Evolutionary conservation across 441 rosid genomes (phyloP).

Genomic region (Pelargonium cotyledonis): DNA sequence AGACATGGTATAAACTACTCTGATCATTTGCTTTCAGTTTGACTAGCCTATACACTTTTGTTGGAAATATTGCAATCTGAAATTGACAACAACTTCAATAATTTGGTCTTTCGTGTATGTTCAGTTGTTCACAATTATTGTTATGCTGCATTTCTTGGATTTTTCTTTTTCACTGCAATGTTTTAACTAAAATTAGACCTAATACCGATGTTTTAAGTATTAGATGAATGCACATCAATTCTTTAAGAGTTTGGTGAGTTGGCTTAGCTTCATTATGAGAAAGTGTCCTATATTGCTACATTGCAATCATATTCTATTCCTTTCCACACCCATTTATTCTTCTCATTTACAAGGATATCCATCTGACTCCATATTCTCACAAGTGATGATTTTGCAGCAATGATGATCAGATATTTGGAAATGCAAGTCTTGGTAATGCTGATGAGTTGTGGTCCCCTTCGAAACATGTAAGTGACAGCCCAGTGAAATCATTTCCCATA

Average conservation of each 20-base stretch:
- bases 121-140: background rate
- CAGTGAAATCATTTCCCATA: slow-evolving; percentile 44
- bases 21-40: background rate
- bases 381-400: slow-evolving; percentile 95
- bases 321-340: background rate
- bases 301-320: background rate
- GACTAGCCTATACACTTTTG: background rate
- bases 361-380: slow-evolving; percentile 79
- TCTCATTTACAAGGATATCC: slow-evolving; percentile 18
- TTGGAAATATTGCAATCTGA: background rate
- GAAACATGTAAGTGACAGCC: slow-evolving; percentile 48
- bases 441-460: slow-evolving; percentile 82
- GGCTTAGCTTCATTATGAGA: background rate
- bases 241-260: background rate
- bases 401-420: slow-evolving; percentile 80
- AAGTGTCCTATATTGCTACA: background rate
- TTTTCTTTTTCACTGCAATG: background rate
- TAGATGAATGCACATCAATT: background rate
- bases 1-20: background rate
- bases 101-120: background rate
- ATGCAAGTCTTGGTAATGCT: slow-evolving; percentile 54
- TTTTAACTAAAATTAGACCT: background rate
- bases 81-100: background rate
- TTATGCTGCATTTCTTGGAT: background rate
- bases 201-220: background rate